A percentile compares a stretch with the other conserved stretches of the same genome.
Conservation (phyloP, 768 basidiomycete genomes). For the Leccinum arenicola region DNA sequence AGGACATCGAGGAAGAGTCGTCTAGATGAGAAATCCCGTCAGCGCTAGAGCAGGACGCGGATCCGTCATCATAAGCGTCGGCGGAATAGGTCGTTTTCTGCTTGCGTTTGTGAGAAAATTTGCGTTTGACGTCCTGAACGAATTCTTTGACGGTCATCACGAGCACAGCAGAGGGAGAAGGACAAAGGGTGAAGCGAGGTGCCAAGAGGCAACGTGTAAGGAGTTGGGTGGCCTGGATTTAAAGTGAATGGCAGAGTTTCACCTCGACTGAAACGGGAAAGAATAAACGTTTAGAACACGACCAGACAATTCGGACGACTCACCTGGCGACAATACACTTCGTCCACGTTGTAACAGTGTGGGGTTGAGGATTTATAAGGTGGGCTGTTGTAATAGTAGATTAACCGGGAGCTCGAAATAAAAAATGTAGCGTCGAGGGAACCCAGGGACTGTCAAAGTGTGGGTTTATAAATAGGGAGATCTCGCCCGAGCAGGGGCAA, state of each 20-base stretch:
- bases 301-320: not conserved
- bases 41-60: conserved; percentile 12
- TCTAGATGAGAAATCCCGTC: conserved; percentile 8
- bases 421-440: not conserved
- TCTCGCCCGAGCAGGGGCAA: not conserved
- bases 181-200: not conserved
- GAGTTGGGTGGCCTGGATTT: not conserved
- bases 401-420: not conserved
- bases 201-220: conserved; percentile 1
- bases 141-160: conserved; percentile 30
- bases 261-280: not conserved
- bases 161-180: not conserved
- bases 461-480: conserved; percentile 1
- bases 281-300: not conserved
- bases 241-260: not conserved
- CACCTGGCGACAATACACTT: not conserved
- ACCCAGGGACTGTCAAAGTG: no score
- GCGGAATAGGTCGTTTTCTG: conserved; percentile 14
- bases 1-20: conserved; percentile 18
- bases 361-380: conserved; percentile 4
- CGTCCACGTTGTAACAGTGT: conserved; percentile 8
- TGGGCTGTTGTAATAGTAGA: conserved; percentile 1
- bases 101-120: conserved; percentile 26
- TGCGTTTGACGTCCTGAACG: conserved; percentile 33
- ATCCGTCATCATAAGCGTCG: conserved; percentile 11